Evolutionary conservation across 2,329 filamentous ascomycete species (phyloP), one percentile per base, ranked within the genome.

Genomic region (Penicillium sp.): DNA sequence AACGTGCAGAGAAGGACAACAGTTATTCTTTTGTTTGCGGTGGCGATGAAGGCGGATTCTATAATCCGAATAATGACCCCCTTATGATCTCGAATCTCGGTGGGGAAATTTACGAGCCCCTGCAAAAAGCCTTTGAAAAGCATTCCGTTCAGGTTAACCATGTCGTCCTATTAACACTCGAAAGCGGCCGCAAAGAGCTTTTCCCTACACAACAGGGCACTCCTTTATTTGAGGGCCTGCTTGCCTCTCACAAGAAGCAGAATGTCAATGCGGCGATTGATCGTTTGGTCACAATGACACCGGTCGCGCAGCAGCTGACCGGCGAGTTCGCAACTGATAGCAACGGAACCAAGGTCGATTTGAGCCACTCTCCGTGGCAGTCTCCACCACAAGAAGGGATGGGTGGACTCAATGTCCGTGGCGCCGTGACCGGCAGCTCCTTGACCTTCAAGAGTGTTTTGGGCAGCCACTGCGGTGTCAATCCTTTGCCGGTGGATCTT

Each of bases 131-230:
- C 0, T 61, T 74, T 19, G 57, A 69, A 26, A 47, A 66, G 8
- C 56, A 66, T 27, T 60, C 68, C 0, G 63, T 73, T n/a, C 47
- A 62, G 1, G 74, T 76, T 32, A 71, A 75, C 27, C 69, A 76
- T 60, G 65, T 75, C 1, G 63, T 75, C 7, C 27, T 76, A 10
- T 46, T 76, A 27, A 73, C 70, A 4, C 59, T 76, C n/a, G 74
- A 76, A 58, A 74, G 70, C 48, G 72, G 71, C 6, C 66, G 74
- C 35, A 76, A 75, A 46, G 73, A 76, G 38, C 61, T 74, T 35
- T 75, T 76, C 54, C 73, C 74, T 1, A 61, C 74, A 48, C 69
- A 71, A 46, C 69, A 71, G 45, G 67, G 66, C 14, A 70, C 66
- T 14, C 62, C 62, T 4, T 55, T 75, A 13, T 70, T 74, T 46